Evolutionary conservation across 148 eudicot species (phyloP).

Genomic region (Amaranthus cruentus): DNA sequence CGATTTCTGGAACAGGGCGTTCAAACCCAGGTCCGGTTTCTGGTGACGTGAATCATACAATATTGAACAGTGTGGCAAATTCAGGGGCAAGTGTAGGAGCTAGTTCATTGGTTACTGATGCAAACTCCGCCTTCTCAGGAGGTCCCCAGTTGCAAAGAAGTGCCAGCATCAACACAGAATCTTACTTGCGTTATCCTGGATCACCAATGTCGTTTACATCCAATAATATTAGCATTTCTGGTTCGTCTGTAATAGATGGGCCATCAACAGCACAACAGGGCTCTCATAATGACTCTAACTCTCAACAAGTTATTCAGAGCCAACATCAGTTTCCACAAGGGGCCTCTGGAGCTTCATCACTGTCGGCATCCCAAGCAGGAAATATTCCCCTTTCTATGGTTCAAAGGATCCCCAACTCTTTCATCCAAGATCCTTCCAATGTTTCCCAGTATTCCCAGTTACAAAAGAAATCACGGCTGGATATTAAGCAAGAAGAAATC

Average conservation of each 20-base stretch:
- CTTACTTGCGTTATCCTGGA: conserved; percentile 72
- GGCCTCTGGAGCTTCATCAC: not conserved
- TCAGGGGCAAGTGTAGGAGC: conserved; percentile 85
- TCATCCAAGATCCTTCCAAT: conserved; percentile 54
- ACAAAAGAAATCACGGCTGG: conserved; percentile 81
- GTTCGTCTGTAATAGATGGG: conserved; percentile 77
- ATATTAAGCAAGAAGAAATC: conserved; percentile 79
- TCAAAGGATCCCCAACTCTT: conserved; percentile 44
- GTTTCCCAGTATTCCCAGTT: conserved; percentile 34
- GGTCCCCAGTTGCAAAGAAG: conserved; percentile 86
- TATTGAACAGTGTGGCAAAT: conserved; percentile 61
- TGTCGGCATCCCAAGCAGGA: conserved; percentile 46
- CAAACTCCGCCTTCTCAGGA: conserved; percentile 83
- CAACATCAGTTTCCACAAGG: conserved; percentile 56
- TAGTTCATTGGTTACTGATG: conserved; percentile 87
- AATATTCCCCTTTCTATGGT: conserved; percentile 50
- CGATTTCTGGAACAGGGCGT: conserved; percentile 54
- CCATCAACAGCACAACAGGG: conserved; percentile 54
- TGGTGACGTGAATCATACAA: conserved; percentile 51
- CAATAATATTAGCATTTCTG: conserved; percentile 58
- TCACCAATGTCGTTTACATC: conserved; percentile 93
- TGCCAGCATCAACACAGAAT: conserved; percentile 78
- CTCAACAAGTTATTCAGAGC: conserved; percentile 44
- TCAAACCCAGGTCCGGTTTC: conserved; percentile 54
- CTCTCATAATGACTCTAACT: conserved; percentile 56